Evolutionary conservation across 1,284 basidiomycete species (phyloP), one percentile per base, ranked within the genome.

Genomic region (Cryptococcus deneoformans): DNA sequence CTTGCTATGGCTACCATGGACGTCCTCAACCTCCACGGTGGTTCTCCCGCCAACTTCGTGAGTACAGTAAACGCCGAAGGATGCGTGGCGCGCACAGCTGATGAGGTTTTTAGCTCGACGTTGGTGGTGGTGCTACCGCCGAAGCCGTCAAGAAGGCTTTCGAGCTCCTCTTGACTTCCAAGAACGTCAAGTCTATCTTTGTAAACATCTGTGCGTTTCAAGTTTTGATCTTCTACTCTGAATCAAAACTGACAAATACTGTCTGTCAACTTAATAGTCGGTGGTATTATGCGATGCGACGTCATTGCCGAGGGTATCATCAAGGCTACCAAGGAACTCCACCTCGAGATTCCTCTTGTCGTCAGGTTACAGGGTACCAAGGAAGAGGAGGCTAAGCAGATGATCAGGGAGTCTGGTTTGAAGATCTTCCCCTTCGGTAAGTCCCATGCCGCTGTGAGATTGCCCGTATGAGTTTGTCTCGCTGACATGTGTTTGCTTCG

Each of bases 1-100:
- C 83, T 99, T 60, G 96, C 96, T 54, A 99, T 99, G 96, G 96
- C 96, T 36, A 99, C 96, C 54, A 99, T 99, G 94, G 96, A 99
- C 74, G 95, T 99, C 39, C 84, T 99, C 57, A 87, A 94, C 61
- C 82, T 97, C 58, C 90, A 96, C 75, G 94, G 95, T 56, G 93
- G 93, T 60, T 88, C 93, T 72, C 96, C 96, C 9, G 96, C 96
- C 62, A 99, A 99, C 80, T 99, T 79, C 67, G 70, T 76, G 52
- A 63, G 70, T 51, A 24, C 11, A 10, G 37, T 36, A 29, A 29
- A 29, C 29, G 8, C 24, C 37, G 6, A 45, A 34, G 37, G 39
- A 46, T n/a, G 40, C 45, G 36, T 46, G 7, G 7, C 5, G 1
- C 20, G 0, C 38, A 12, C 38, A 46, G 54, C 57, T 58, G 50